phyloP scores from a whole-genome alignment of 352 stramenopile genomes.

The Thraustotheca clavata region DNA sequence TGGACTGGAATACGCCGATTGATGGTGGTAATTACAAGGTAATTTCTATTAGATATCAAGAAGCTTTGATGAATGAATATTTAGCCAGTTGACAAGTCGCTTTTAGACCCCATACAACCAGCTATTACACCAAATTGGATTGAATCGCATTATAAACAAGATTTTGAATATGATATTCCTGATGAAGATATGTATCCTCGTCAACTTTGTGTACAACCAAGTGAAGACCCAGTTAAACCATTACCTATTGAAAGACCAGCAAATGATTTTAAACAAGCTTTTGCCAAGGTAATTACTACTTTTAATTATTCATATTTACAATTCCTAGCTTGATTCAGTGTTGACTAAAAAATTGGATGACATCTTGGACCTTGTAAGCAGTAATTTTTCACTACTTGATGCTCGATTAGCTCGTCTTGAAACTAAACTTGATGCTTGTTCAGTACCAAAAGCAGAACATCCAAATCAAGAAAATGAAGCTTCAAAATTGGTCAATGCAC shows the following conservation, averaged over 20 bases:
- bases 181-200: constrained; percentile 17
- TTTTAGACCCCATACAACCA: not conserved
- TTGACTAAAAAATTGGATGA: constrained; percentile 1
- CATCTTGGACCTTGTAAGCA: not conserved
- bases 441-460: not conserved
- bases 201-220: not conserved
- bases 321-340: not conserved
- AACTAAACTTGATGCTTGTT: not conserved
- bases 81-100: constrained; percentile 3
- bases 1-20: constrained; percentile 3
- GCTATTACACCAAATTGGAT: not conserved
- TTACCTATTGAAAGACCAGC: not conserved
- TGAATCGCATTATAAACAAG: not conserved
- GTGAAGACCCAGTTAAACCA: not conserved
- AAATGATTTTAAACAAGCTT: not conserved
- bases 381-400: constrained; percentile 10
- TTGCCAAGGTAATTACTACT: not conserved
- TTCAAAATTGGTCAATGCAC: not conserved
- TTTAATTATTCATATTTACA: not conserved
- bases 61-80: not conserved
- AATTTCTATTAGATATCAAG: not conserved
- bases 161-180: not conserved
- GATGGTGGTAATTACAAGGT: constrained; percentile 1
- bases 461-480: constrained; percentile 5
- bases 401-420: constrained; percentile 4